Evolutionary conservation across 1,284 basidiomycete species (phyloP), one percentile per base, ranked within the genome.

Genomic region (Rhodotorula sp.): DNA sequence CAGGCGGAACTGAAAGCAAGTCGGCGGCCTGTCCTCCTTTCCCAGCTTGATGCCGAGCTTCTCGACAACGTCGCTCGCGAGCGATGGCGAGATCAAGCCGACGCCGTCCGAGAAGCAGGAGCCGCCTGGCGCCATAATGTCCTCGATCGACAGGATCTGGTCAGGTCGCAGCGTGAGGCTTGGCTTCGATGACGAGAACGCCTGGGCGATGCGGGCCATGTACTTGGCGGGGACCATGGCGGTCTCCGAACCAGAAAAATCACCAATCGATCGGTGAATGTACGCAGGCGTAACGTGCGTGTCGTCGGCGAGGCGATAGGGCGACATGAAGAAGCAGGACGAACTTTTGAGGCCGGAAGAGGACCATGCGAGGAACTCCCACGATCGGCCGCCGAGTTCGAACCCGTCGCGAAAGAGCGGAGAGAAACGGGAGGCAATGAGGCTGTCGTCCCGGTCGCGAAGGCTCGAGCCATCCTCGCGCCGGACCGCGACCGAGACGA

Each of bases 321-420:
- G 84, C 67, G 81, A 82, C 75, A 90, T 81, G 76, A 89, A 91
- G 89, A 90, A 91, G n/a, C 90, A 88, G 0, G 87, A 84, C 76
- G 90, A 89, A 68, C 87, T 84, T 48, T 86, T 85, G 47, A 91
- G 79, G 4, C 88, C 86, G 5, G 89, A 90, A 32, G 81, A 84
- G 0, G 89, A 90, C 77, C 90, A 91, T 0, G 87, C 89, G 49
- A 91, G 81, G 77, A 91, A 90, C 67, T 89, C 84, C 72, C 89
- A 91, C 27, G 78, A 76, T 52, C 87, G 84, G 2, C 89, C 89
- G 34, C 84, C 89, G n/a, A 91, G 82, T 30, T 83, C 79, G 71
- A 91, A 86, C 0, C 90, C 90, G 1, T 49, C 15, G 8, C 27
- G 52, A 30, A 72, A 66, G 29, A 66, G 20, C 0, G 36, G 39